Evolutionary conservation across 208 protist species (phyloP).

Genomic region (Endotrypanum monterogeii): DNA sequence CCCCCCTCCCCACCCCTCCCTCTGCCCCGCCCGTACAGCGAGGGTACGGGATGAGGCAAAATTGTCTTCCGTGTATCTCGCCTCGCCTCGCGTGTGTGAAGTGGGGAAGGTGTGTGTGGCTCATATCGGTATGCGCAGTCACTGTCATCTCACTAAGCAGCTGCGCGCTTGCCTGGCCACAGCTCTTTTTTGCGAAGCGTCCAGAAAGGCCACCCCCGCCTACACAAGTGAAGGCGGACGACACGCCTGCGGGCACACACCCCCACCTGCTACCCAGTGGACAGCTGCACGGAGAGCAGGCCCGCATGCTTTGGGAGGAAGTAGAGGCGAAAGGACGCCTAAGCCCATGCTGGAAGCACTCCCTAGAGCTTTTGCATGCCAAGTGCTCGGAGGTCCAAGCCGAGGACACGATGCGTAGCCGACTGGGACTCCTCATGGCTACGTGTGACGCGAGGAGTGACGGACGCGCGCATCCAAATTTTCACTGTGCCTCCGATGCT

Average conservation of each 20-base stretch:
- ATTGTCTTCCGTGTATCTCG: not conserved
- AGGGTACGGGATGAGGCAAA: not conserved
- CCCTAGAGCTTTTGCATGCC: constrained; percentile 42
- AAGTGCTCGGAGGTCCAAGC: constrained; percentile 47
- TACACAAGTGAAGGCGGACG: not conserved
- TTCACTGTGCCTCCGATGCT: constrained; percentile 24
- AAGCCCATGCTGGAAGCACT: constrained; percentile 76
- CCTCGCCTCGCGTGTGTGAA: constrained; percentile 3
- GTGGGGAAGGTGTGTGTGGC: not conserved
- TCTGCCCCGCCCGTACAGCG: not conserved
- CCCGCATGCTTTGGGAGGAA: constrained; percentile 44
- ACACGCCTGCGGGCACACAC: not conserved
- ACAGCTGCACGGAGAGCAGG: constrained; percentile 20
- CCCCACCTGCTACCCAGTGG: constrained; percentile 2
- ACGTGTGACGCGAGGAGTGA: constrained; percentile 74
- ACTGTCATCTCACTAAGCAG: not conserved
- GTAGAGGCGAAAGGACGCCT: constrained; percentile 52
- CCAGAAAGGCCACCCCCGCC: not conserved
- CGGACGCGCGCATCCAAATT: constrained; percentile 43
- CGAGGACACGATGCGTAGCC: constrained; percentile 63
- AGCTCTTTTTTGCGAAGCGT: constrained; percentile 3
- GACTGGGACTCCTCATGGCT: constrained; percentile 76
- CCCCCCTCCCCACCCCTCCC: not conserved
- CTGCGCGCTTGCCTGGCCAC: constrained; percentile 18
- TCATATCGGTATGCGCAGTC: constrained; percentile 2